Percentiles rank a stretch among this genome's conserved stretches.
Conservation (phyloP, 2,329 filamentous ascomycete genomes). For the Monilinia fructicola region DNA sequence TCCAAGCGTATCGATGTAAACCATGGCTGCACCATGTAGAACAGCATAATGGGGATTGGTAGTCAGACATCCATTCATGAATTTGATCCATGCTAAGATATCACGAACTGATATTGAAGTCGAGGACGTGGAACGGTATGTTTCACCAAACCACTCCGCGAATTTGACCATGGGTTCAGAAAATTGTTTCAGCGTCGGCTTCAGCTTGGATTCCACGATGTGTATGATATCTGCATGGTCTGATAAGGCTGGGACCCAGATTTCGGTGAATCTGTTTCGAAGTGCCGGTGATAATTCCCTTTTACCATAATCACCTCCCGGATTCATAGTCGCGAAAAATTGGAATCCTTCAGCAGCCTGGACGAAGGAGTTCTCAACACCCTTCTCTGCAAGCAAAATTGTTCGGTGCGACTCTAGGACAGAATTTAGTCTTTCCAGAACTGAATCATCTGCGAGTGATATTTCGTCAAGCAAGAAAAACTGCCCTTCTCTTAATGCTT, state of each 20-base stretch:
- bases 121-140: conserved; percentile 72
- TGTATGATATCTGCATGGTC: conserved; percentile 82
- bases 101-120: conserved; percentile 88
- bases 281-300: conserved; percentile 93
- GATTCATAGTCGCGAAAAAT: conserved; percentile 98
- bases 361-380: conserved; percentile 77
- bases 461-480: conserved; percentile 97
- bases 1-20: conserved; percentile 92
- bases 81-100: conserved; percentile 88
- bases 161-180: conserved; percentile 77
- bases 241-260: conserved; percentile 91
- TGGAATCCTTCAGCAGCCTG: conserved; percentile 79
- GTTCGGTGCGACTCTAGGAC: conserved; percentile 87
- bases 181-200: conserved; percentile 53
- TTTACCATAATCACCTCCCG: conserved; percentile 97
- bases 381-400: conserved; percentile 90
- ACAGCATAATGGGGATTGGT: conserved; percentile 49
- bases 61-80: conserved; percentile 66
- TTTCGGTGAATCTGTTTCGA: conserved; percentile 95
- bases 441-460: conserved; percentile 94
- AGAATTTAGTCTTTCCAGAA: conserved; percentile 92
- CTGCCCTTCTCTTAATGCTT: conserved; percentile 86
- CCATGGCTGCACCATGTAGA: conserved; percentile 88
- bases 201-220: conserved; percentile 78
- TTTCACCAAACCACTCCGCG: conserved; percentile 86